phyloP scores from a whole-genome alignment of 768 basidiomycete species.

The Boletus vinaceobasis region DNA sequence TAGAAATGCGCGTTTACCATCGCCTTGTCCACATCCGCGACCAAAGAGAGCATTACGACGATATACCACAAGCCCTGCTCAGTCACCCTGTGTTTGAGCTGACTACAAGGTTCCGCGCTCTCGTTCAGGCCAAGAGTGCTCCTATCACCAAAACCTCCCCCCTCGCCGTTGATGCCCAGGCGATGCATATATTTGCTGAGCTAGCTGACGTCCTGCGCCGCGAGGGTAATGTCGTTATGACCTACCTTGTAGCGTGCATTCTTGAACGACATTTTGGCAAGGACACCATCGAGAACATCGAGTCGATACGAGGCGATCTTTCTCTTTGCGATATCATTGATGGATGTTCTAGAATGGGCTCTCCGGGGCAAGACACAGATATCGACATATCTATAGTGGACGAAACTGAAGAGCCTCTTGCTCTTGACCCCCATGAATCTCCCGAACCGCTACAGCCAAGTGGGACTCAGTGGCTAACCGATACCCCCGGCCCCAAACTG shows the following conservation, averaged over 20 bases:
- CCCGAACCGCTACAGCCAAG: conserved; percentile 22
- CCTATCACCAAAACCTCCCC: conserved; percentile 68
- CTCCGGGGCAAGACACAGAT: conserved; percentile 26
- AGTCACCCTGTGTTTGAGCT: conserved; percentile 75
- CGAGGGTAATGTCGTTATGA: conserved; percentile 65
- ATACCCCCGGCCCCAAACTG: conserved; percentile 29
- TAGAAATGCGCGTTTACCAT: conserved; percentile 96
- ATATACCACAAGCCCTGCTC: conserved; percentile 64
- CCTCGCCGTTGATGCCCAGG: conserved; percentile 59
- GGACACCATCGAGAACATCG: conserved; percentile 75
- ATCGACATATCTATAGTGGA: conserved; percentile 23
- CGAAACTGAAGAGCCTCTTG: conserved; percentile 15
- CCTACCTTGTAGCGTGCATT: conserved; percentile 87
- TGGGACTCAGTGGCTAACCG: conserved; percentile 33
- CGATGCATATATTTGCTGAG: conserved; percentile 61
- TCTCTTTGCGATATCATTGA: conserved; percentile 66
- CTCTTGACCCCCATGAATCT: neutral
- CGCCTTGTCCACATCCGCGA: conserved; percentile 89
- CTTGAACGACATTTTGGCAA: conserved; percentile 83
- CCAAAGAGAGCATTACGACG: conserved; percentile 71
- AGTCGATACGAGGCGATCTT: conserved; percentile 56
- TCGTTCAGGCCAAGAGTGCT: conserved; percentile 76
- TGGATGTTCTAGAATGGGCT: conserved; percentile 39
- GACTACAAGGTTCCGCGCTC: conserved; percentile 74
- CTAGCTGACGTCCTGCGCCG: conserved; percentile 61